Base-by-base conservation (phyloP, 2,329 filamentous ascomycete genomes). In the Trichoderma koningiopsis region DNA sequence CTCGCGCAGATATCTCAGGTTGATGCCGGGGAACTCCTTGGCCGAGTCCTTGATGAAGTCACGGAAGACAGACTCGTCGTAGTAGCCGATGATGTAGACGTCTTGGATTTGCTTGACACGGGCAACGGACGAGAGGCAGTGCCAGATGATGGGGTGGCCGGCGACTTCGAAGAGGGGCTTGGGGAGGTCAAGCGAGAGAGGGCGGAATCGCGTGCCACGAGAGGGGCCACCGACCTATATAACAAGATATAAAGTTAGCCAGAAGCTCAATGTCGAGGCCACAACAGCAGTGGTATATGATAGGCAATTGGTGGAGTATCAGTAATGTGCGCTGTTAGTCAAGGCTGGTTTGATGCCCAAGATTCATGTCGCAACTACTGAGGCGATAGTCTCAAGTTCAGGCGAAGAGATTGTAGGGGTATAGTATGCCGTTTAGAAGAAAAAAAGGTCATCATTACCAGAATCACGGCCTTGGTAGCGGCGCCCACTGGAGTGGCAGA, bases 141-240 rank as follows among this genome's bases (percentile, higher is more conserved):
- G 96, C 87, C 94, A 95, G 85, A 98, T 94, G 84, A 99, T 98
- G 75, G 95, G 94, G 83, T 99, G 96, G 75, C 96, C 96, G 74
- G 96, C 96, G 78, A 99, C 94, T 81, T 97, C 95, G 85, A 99
- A 98, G 75, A 99, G 92, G 73, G 96, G 96, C 93, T 98, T 98
- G 75, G 96, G 96, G 68, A 97, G 87, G 83, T 99, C 96, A 76
- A 98, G 91, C 68, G 94, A 97, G 74, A 99, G 87, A 76, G 96
- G 96, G 75, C 96, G 89, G 84, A 98, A 98, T 74, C 96, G 89
- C 72, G 96, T 99, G 79, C 96, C 96, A 86, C 96, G 89, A 70
- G 94, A 97, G 68, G 96, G 94, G 71, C 96, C 95, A 74, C 95
- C 95, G 77, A 98, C 95, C 94, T 97, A 71, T 59, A 24, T 6